Evolutionary conservation across 1,139 yeast genomes (phyloP).

Genomic region (Saccharomycopsis hybrid): DNA sequence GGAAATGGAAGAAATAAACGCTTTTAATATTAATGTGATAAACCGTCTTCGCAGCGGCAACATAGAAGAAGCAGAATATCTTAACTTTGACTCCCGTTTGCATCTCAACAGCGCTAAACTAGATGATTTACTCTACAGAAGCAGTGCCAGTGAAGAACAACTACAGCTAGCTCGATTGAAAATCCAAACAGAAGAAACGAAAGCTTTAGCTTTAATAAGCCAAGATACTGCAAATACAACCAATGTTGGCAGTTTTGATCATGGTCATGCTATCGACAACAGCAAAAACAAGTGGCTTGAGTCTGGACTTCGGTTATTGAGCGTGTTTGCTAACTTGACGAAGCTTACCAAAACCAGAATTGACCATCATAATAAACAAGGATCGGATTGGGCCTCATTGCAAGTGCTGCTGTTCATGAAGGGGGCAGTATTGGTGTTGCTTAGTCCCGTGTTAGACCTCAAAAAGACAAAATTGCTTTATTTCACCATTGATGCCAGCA

Average conservation of each 20-base stretch:
- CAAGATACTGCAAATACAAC: background rate
- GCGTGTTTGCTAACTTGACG: background rate
- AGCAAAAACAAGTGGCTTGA: background rate
- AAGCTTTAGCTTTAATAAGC: background rate
- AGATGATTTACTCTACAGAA: too few relatives aligned
- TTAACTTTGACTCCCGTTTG: too few relatives aligned
- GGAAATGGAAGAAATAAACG: too few relatives aligned
- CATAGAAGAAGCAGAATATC: too few relatives aligned
- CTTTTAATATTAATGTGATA: too few relatives aligned
- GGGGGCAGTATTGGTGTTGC: background rate
- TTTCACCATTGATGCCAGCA: background rate
- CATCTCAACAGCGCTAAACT: too few relatives aligned
- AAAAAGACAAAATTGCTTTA: slow-evolving; percentile 11
- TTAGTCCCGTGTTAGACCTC: slow-evolving; percentile 12
- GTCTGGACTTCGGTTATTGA: background rate
- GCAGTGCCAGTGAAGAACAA: too few relatives aligned
- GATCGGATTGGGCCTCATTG: too few relatives aligned
- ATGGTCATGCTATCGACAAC: background rate
- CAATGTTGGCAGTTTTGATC: background rate
- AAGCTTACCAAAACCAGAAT: background rate
- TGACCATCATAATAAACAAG: too few relatives aligned
- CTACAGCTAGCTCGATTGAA: background rate
- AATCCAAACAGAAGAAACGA: background rate
- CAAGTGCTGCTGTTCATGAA: background rate
- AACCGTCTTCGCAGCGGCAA: too few relatives aligned